These are phyloP conservation scores for Monosporozyma yasuniensis DNA, from an alignment of 805 yeast genomes.

Conservation along the genomic window DNA sequence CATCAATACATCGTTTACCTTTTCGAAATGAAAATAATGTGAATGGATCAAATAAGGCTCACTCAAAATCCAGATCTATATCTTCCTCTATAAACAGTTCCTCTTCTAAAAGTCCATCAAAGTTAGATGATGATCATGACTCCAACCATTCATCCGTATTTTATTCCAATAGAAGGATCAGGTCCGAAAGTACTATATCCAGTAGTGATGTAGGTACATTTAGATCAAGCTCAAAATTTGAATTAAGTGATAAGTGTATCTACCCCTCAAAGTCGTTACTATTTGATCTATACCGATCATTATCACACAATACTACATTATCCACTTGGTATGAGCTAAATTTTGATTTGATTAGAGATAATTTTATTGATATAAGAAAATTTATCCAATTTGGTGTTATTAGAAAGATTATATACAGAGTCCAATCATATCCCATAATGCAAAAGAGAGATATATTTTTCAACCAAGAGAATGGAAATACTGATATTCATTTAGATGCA, in stretches of 20 bases:
- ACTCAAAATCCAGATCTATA: constrained; percentile 2
- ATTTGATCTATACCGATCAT: constrained; percentile 65
- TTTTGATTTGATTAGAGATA: constrained; percentile 37
- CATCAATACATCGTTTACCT: constrained; percentile 26
- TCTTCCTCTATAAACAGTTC: constrained; percentile 4
- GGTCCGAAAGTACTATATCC: constrained; percentile 16
- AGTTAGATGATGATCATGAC: neutral
- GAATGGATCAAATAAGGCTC: neutral
- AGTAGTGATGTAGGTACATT: constrained; percentile 7
- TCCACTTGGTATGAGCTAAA: constrained; percentile 77
- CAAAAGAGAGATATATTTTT: constrained; percentile 13
- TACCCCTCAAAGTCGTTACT: constrained; percentile 58
- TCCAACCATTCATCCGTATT: neutral
- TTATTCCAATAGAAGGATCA: constrained; percentile 3
- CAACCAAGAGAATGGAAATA: constrained; percentile 8
- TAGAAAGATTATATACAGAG: constrained; percentile 73
- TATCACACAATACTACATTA: constrained; percentile 69
- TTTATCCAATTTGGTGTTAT: constrained; percentile 82
- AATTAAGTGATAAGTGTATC: neutral
- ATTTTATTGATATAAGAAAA: constrained; percentile 70
- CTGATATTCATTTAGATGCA: constrained; percentile 9
- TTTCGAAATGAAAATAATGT: constrained; percentile 13
- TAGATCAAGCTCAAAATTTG: neutral
- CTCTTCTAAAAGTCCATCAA: neutral
- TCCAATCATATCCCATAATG: constrained; percentile 64